Evolutionary conservation across 768 basidiomycete genomes (phyloP).

Genomic region (Kwoniella botswanensis): DNA sequence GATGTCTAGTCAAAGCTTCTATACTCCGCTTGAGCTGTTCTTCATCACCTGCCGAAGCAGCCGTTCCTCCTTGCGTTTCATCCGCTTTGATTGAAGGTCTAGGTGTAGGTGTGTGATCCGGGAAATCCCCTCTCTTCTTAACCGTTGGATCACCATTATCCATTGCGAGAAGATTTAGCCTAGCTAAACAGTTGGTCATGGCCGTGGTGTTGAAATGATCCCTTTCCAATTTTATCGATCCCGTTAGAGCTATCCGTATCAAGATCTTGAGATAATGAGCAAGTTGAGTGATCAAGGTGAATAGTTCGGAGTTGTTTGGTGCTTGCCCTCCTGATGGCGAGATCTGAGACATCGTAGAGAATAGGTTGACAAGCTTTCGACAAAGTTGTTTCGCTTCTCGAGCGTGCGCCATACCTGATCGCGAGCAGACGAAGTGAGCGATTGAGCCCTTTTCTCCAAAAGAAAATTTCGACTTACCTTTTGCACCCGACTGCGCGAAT

Average conservation of each 20-base stretch:
- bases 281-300: slow-evolving; percentile 96
- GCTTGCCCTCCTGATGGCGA: slow-evolving; percentile 30
- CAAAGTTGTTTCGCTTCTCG: slow-evolving; percentile 98
- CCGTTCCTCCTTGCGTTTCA: slow-evolving; percentile 24
- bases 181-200: slow-evolving; percentile 86
- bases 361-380: slow-evolving; percentile 97
- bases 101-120: slow-evolving; percentile 25
- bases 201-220: slow-evolving; percentile 82
- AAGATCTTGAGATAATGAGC: slow-evolving; percentile 99
- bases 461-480: slow-evolving; percentile 66
- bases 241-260: slow-evolving; percentile 95
- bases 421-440: no score
- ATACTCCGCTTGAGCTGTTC: slow-evolving; percentile 46
- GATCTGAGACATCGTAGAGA: slow-evolving; percentile 95
- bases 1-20: slow-evolving; percentile 40
- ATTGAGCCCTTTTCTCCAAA: no score
- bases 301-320: slow-evolving; percentile 80
- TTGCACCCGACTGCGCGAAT: slow-evolving; percentile 76
- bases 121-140: slow-evolving; percentile 44
- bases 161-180: slow-evolving; percentile 84
- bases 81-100: slow-evolving; percentile 20
- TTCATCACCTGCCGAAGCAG: slow-evolving; percentile 63
- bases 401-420: slow-evolving; percentile 91
- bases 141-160: slow-evolving; percentile 59
- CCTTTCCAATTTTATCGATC: slow-evolving; percentile 90